These are phyloP conservation scores for Tolypocladium tropicale DNA, from an alignment of 2,329 filamentous ascomycete genomes.

Conservation along the genomic window DNA sequence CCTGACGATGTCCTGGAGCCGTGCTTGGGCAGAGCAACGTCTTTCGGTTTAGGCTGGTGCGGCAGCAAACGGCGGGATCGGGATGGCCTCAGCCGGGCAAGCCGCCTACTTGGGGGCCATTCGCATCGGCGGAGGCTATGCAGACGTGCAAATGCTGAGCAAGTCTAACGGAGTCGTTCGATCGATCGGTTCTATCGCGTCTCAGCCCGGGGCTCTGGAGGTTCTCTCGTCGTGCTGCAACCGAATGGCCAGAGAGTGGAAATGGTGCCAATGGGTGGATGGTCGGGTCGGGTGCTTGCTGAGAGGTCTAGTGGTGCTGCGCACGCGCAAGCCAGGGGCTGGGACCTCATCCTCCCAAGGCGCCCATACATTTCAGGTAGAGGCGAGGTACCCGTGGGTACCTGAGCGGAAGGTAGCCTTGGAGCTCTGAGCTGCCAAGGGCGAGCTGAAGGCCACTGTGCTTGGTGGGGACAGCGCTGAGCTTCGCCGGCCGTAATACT, in stretches of 20 bases:
- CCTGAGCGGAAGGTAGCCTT: not conserved
- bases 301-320: not conserved
- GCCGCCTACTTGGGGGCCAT: not conserved
- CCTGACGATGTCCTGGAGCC: not conserved
- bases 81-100: not conserved
- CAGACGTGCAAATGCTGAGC: not conserved
- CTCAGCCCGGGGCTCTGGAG: not conserved
- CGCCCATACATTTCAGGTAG: not conserved
- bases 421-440: not conserved
- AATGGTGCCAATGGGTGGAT: not conserved
- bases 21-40: not conserved
- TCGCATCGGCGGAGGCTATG: not conserved
- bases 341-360: not conserved
- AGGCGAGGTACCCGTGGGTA: no score
- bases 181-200: not conserved
- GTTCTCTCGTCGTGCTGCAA: not conserved
- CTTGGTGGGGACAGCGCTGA: not conserved
- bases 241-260: not conserved
- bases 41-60: not conserved
- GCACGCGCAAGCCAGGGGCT: not conserved
- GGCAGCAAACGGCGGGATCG: constrained; percentile 5
- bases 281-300: not conserved
- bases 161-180: not conserved
- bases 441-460: not conserved
- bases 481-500: not conserved